Evolutionary conservation across 2,329 filamentous ascomycete species (phyloP).

Genomic region (Colletotrichum phormii): DNA sequence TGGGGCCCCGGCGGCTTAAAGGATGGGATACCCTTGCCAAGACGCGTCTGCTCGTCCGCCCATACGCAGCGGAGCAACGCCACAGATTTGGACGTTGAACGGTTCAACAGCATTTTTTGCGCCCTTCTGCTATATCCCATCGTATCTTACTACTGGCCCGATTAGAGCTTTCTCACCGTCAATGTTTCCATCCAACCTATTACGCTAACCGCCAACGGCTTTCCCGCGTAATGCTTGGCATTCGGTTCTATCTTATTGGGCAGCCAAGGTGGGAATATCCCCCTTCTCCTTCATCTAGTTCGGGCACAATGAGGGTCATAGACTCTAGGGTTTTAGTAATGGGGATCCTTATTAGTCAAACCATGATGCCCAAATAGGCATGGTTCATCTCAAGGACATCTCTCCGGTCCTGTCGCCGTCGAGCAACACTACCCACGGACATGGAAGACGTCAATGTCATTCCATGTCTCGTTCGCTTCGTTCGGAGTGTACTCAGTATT

Average conservation of each 20-base stretch:
- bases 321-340: background rate
- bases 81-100: slow-evolving; percentile 2
- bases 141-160: background rate
- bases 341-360: background rate
- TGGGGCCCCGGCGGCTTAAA: background rate
- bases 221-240: slow-evolving; percentile 7
- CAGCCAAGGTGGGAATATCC: background rate
- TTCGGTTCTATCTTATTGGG: slow-evolving; percentile 12
- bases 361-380: background rate
- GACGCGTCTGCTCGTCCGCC: slow-evolving; percentile 12
- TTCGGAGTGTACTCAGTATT: background rate
- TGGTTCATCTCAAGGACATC: background rate
- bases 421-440: background rate
- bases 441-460: slow-evolving; percentile 5
- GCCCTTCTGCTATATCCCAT: background rate
- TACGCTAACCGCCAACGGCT: background rate
- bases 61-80: slow-evolving; percentile 15
- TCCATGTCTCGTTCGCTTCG: slow-evolving; percentile 6
- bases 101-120: background rate
- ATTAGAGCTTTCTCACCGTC: slow-evolving; percentile 21
- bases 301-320: background rate
- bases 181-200: slow-evolving; percentile 8
- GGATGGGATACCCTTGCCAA: slow-evolving; percentile 22
- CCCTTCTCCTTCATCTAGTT: background rate
- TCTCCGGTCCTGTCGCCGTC: background rate